phyloP scores from a whole-genome alignment of 2,329 filamentous ascomycete genomes.

The Fusarium sp. region DNA sequence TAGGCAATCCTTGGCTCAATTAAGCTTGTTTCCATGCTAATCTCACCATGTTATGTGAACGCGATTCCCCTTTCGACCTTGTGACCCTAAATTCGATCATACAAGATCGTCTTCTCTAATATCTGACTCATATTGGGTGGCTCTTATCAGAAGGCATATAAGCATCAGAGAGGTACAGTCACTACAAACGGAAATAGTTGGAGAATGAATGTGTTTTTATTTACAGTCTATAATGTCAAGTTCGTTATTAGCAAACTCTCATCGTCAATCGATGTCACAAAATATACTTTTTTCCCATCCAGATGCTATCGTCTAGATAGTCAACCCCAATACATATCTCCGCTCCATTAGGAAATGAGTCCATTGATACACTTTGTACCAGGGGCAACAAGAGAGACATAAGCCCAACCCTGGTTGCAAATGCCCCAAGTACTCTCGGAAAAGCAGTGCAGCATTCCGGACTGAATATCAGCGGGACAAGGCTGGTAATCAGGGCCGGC shows the following conservation, averaged over 20 bases:
- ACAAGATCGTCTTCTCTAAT: rapidly evolving
- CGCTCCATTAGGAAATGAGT: neutral
- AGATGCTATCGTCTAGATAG: neutral
- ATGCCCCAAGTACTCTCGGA: conserved; percentile 34
- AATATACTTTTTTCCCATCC: neutral
- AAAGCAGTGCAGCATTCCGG: conserved; percentile 35
- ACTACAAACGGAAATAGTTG: neutral
- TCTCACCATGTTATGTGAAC: neutral
- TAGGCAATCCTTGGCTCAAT: neutral
- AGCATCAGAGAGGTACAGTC: neutral
- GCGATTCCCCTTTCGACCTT: neutral
- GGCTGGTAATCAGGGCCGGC: conserved; percentile 19
- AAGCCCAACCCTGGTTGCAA: conserved; percentile 41
- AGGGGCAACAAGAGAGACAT: conserved; percentile 30
- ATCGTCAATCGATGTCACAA: neutral
- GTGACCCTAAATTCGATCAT: neutral
- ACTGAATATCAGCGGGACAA: conserved; percentile 19
- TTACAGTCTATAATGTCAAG: neutral
- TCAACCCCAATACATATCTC: neutral
- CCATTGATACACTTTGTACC: conserved; percentile 40
- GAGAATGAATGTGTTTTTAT: neutral
- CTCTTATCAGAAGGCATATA: no score
- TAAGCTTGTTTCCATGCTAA: neutral
- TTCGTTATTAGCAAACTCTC: no score
- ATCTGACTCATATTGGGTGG: neutral